phyloP scores from a whole-genome alignment of 2,329 filamentous ascomycete species.

The Aspergillus unguis region DNA sequence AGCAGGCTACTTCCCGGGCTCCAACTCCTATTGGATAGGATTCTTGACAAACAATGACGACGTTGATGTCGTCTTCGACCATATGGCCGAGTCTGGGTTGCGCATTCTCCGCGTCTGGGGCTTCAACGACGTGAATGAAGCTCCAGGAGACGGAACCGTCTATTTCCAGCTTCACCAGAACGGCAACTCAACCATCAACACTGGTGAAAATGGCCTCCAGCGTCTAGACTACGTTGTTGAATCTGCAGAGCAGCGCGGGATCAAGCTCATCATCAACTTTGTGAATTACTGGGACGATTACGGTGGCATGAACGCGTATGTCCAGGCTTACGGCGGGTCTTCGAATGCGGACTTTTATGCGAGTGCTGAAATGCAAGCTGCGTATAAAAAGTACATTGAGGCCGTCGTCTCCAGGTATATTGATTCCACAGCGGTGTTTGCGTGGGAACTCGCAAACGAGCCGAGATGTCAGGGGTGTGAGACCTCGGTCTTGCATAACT shows the following conservation, averaged over 20 bases:
- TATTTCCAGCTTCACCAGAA: conserved; percentile 43
- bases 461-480: conserved; percentile 60
- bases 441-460: conserved; percentile 68
- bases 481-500: conserved; percentile 56
- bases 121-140: conserved; percentile 49
- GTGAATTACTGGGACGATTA: conserved; percentile 70
- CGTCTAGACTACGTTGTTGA: conserved; percentile 63
- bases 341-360: conserved; percentile 57
- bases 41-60: conserved; percentile 50
- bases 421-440: conserved; percentile 58
- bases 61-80: conserved; percentile 42
- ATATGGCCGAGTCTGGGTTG: conserved; percentile 39
- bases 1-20: conserved; percentile 46
- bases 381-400: conserved; percentile 62
- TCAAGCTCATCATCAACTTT: conserved; percentile 58
- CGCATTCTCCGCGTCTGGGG: conserved; percentile 55
- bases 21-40: conserved; percentile 53
- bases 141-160: conserved; percentile 43
- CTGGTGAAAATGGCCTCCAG: conserved; percentile 59
- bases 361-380: conserved; percentile 49
- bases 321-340: conserved; percentile 51
- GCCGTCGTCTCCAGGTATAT: conserved; percentile 59
- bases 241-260: conserved; percentile 55
- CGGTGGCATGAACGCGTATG: conserved; percentile 61
- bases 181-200: conserved; percentile 56